These are phyloP conservation scores for Lactarius sanguifluus DNA, from an alignment of 768 basidiomycete species.

Conservation along the genomic window DNA sequence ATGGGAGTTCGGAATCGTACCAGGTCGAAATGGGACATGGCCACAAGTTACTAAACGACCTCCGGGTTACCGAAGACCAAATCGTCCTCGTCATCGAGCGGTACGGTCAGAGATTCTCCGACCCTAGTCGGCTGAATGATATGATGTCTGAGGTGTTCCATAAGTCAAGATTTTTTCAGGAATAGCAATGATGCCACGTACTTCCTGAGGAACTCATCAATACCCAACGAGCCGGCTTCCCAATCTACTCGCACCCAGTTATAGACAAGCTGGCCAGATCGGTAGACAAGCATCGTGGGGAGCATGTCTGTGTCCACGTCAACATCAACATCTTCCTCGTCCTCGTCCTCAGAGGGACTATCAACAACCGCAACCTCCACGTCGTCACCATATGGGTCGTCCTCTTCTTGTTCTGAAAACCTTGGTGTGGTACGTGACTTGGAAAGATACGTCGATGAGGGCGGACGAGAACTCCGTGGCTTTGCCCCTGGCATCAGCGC, in stretches of 20 bases:
- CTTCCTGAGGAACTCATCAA: constrained; percentile 69
- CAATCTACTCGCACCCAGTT: constrained; percentile 89
- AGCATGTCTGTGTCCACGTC: constrained; percentile 77
- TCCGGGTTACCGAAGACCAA: constrained; percentile 21
- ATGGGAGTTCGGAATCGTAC: not conserved
- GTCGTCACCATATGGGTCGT: constrained; percentile 49
- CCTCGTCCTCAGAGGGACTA: constrained; percentile 13
- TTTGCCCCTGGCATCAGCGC: constrained; percentile 42
- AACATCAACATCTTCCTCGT: constrained; percentile 53
- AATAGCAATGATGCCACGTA: constrained; percentile 36
- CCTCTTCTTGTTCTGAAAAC: constrained; percentile 41
- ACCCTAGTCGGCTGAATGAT: constrained; percentile 17
- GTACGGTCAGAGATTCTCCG: constrained; percentile 4
- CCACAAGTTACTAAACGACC: not conserved
- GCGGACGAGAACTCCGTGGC: constrained; percentile 20
- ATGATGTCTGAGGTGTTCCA: constrained; percentile 11
- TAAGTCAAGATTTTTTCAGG: not conserved
- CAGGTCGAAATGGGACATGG: not conserved
- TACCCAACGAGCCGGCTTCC: constrained; percentile 68
- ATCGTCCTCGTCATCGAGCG: constrained; percentile 28
- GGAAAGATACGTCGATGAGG: constrained; percentile 21
- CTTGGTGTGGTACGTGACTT: constrained; percentile 25
- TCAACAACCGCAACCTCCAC: constrained; percentile 38
- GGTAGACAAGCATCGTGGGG: constrained; percentile 77
- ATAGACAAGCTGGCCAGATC: constrained; percentile 77